These are phyloP conservation scores for Drechslera avenae DNA, from an alignment of 2,329 filamentous ascomycete species.

Conservation along the genomic window DNA sequence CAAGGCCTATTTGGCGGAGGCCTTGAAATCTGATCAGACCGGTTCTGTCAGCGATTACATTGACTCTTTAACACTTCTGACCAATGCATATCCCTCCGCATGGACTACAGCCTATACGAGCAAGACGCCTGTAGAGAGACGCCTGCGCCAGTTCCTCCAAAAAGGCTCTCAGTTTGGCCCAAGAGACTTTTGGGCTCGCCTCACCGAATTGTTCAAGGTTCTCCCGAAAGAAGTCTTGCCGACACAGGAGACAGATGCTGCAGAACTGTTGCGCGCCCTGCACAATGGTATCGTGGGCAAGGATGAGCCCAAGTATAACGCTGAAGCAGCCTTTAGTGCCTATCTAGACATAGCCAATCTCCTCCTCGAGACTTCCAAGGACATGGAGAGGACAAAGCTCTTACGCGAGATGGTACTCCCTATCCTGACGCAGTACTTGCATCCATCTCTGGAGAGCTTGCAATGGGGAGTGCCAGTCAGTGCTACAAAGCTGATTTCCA, in stretches of 20 bases:
- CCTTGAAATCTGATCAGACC: conserved; percentile 71
- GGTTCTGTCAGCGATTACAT: conserved; percentile 76
- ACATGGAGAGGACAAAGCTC: conserved; percentile 55
- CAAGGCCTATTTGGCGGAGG: conserved; percentile 73
- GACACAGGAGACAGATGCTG: conserved; percentile 58
- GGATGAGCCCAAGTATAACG: conserved; percentile 74
- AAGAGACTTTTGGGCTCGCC: conserved; percentile 72
- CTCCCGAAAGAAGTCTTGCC: conserved; percentile 65
- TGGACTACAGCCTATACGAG: conserved; percentile 72
- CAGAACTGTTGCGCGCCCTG: conserved; percentile 68
- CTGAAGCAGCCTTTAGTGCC: conserved; percentile 71
- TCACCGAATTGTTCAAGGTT: conserved; percentile 65
- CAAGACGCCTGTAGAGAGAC: conserved; percentile 61
- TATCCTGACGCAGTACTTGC: conserved; percentile 60
- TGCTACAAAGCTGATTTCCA: conserved; percentile 46
- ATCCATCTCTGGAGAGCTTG: conserved; percentile 51
- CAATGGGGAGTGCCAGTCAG: conserved; percentile 59
- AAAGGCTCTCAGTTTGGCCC: conserved; percentile 83
- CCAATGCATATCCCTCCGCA: conserved; percentile 66
- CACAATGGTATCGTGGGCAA: conserved; percentile 72
- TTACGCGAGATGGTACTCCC: conserved; percentile 57
- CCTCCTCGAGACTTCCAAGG: conserved; percentile 49
- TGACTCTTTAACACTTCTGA: conserved; percentile 69
- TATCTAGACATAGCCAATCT: conserved; percentile 69
- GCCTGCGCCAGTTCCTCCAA: conserved; percentile 74